phyloP scores from a whole-genome alignment of 2,329 filamentous ascomycete genomes.

The Furcasterigmium sp. region DNA sequence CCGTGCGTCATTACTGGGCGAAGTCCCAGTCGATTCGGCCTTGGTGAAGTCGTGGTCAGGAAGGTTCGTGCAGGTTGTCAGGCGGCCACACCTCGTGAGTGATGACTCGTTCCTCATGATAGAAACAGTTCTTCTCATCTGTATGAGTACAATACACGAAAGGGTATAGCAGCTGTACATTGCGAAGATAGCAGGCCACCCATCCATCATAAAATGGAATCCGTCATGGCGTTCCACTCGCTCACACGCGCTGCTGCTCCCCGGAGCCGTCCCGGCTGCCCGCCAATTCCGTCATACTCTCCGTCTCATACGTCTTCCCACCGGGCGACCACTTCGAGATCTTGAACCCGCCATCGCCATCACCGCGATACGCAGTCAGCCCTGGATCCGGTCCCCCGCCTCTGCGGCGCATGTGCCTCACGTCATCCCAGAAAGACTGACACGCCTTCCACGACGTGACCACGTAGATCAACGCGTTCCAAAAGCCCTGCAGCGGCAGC shows the following conservation, averaged over 20 bases:
- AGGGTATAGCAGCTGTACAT: too few species aligned
- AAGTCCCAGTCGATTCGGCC: too few species aligned
- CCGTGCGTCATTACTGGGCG: too few species aligned
- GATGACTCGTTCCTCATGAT: too few species aligned
- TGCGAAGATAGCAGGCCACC: too few species aligned
- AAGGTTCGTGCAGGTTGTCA: too few species aligned
- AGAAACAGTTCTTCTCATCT: too few species aligned
- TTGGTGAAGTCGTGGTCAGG: too few species aligned
- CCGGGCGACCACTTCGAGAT: background rate
- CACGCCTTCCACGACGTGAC: slow-evolving; percentile 64
- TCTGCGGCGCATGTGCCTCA: slow-evolving; percentile 21
- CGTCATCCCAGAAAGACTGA: slow-evolving; percentile 37
- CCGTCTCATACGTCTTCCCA: slow-evolving; percentile 37
- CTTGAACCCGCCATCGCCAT: slow-evolving; percentile 25
- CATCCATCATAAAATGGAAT: too few species aligned
- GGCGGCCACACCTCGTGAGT: too few species aligned
- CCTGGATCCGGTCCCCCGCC: slow-evolving; percentile 26
- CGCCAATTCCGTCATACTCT: slow-evolving; percentile 47
- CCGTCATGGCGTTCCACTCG: too few species aligned
- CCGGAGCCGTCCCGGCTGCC: slow-evolving; percentile 12
- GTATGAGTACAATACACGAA: too few species aligned
- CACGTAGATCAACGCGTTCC: slow-evolving; percentile 76
- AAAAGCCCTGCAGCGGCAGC: slow-evolving; percentile 76
- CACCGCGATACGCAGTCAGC: slow-evolving; percentile 20
- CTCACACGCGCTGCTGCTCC: slow-evolving; percentile 1